Base-by-base conservation (phyloP, 2,329 filamentous ascomycete genomes). In the Metarhizium album region DNA sequence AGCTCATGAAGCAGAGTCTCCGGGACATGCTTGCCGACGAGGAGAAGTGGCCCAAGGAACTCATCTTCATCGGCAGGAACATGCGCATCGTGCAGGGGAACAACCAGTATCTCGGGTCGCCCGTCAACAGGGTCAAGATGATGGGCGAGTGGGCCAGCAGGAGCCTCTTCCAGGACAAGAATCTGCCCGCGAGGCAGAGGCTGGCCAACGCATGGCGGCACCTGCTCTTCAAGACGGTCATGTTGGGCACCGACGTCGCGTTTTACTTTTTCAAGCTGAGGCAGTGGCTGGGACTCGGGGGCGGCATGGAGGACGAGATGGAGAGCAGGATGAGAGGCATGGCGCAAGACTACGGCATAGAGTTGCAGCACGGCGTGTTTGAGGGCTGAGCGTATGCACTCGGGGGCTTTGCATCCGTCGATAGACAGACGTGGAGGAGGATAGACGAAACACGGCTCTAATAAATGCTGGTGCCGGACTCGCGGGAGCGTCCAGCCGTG, bases 231-330 rank as follows among this genome's bases (percentile, higher is more conserved):
- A 81, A 83, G 59, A 65, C 82, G 1, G 86, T 95, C 35, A 66
- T 98, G 58, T 70, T 88, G 16, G 74, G 79, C 4, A 87, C 83
- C 16, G 93, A 97, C 66, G 63, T 94, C 0, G 80, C 85, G 11
- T 98, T 95, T 66, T 94, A 86, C 66, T 86, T 85, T 59, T 85
- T 82, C 59, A 87, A 86, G 70, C 47, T 94, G 6, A 78, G 82
- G 57, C 90, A 97, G 70, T 78, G 80, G 64, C 63, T 96, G 13
- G 87, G 87, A 0, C 67, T 83, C 2, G 89, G 90, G 0, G 77
- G 82, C 9, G 90, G 90, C 0, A 93, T 97, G 86, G 93, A 97
- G 65, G 91, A 96, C 63, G 89, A 91, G 64, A 83, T 97, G 54
- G 93, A 97, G 73, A 78, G 79, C 62, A 79, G 85, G 59, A 94